Evolutionary conservation across 192 early-diverging fungal species (phyloP).

Genomic region (Cladochytrium replicatum): DNA sequence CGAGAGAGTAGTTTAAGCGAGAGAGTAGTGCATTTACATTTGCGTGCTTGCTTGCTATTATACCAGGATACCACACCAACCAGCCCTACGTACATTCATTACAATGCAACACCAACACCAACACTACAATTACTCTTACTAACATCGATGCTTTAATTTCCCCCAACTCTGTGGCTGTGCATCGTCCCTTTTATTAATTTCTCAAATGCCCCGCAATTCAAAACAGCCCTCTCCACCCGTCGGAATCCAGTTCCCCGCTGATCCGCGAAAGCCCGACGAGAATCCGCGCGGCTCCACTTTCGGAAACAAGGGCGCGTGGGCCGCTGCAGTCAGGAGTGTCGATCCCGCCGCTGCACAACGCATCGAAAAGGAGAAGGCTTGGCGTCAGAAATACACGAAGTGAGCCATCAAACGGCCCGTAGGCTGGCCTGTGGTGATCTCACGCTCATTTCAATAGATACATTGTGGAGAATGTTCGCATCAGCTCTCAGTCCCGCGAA

Average conservation of each 20-base stretch:
- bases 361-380: conserved; percentile 5
- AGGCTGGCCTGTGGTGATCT: background rate
- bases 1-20: too few species aligned
- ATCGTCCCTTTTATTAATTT: too few species aligned
- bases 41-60: too few species aligned
- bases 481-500: background rate
- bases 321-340: conserved; percentile 4
- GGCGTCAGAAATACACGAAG: conserved; percentile 7
- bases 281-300: conserved; percentile 1
- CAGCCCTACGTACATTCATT: too few species aligned
- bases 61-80: too few species aligned
- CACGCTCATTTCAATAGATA: conserved; percentile 1
- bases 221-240: too few species aligned
- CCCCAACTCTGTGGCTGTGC: too few species aligned
- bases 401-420: background rate
- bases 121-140: too few species aligned
- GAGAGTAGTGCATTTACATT: too few species aligned
- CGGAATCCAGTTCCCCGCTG: background rate
- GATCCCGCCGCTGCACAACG: background rate
- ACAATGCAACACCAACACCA: too few species aligned
- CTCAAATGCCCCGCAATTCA: too few species aligned
- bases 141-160: too few species aligned
- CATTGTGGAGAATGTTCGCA: conserved; percentile 2
- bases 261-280: background rate
- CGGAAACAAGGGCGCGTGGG: conserved; percentile 2